Evolutionary conservation across 2,329 filamentous ascomycete species (phyloP), one percentile per base, ranked within the genome.

Genomic region (Phyllosticta citribraziliensis): DNA sequence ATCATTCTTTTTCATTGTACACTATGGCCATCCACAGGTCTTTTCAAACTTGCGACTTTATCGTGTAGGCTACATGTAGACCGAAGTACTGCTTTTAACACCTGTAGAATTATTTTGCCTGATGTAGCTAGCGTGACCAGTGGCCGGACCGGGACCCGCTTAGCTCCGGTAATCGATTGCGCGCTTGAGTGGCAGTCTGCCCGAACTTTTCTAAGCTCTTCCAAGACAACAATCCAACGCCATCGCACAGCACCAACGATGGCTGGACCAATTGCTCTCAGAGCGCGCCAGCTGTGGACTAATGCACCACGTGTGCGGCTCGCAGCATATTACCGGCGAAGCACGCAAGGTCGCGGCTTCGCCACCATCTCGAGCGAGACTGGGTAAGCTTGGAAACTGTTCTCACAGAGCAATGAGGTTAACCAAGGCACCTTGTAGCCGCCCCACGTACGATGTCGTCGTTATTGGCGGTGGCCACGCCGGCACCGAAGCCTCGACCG

Each of bases 401-500:
- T 22, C 19, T 25, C 50, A 20, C 25, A 52, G 35, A 1, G 10
- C 12, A 10, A 22, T 14, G 27, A 12, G 11, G 20, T 30, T 24
- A 6, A 40, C 17, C 40, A 47, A n/a, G 8, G 6, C 1, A n/a
- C 40, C 4, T n/a, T 33, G 14, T 47, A 57, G 52, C 33, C 24
- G 27, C 51, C 60, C 51, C 0, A n/a, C 84, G 1, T 95, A 89
- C 71, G 93, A 99, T 82, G 94, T 99, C 56, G 82, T 99, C 40
- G 92, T 99, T 2, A 91, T 99, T 64, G 94, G 94, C 60, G 94
- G 94, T 63, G 94, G 94, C 27, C 94, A 99, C 79, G 94, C 94
- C 61, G 94, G 94, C 56, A 89, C 91, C 58, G 94, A 99, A 79
- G 94, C 94, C 63, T 93, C 89, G 66, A 88, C 94, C 11, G 94